Evolutionary conservation across 352 stramenopile genomes (phyloP).

Genomic region (Globisporangium apiculatum): DNA sequence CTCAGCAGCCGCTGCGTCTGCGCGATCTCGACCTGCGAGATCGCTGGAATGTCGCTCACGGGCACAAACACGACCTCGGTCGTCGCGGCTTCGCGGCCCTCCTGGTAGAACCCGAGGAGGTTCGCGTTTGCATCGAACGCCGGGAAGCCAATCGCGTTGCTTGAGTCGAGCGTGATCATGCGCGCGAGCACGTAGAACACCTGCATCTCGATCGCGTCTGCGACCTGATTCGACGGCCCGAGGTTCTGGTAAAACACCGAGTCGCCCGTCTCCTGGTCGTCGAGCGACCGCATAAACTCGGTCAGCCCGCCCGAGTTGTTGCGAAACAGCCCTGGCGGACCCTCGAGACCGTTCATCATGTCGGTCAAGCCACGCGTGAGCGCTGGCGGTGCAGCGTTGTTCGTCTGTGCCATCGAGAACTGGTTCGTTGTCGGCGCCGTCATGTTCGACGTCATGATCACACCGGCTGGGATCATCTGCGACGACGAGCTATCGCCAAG

Average conservation of each 20-base stretch:
- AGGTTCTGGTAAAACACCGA: slow-evolving; percentile 65
- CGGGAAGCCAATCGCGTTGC: slow-evolving; percentile 68
- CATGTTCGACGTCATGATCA: slow-evolving; percentile 76
- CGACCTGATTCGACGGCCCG: slow-evolving; percentile 33
- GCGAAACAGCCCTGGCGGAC: slow-evolving; percentile 60
- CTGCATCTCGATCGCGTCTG: slow-evolving; percentile 71
- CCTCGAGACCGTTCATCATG: slow-evolving; percentile 68
- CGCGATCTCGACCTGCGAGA: slow-evolving; percentile 60
- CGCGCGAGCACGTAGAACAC: slow-evolving; percentile 74
- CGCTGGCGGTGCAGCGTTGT: slow-evolving; percentile 23
- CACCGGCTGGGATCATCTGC: slow-evolving; percentile 45
- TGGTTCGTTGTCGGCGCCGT: slow-evolving; percentile 29
- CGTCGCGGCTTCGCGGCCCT: slow-evolving; percentile 59
- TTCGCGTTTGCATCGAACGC: slow-evolving; percentile 67
- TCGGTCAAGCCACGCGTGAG: slow-evolving; percentile 36
- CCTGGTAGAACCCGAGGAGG: slow-evolving; percentile 78
- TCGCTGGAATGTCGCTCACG: slow-evolving; percentile 63
- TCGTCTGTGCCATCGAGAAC: slow-evolving; percentile 39
- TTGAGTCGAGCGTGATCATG: slow-evolving; percentile 68
- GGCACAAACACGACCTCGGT: slow-evolving; percentile 81
- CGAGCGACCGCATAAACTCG: slow-evolving; percentile 73
- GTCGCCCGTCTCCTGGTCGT: slow-evolving; percentile 58
- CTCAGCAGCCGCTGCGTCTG: slow-evolving; percentile 61
- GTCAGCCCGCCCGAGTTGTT: slow-evolving; percentile 68
- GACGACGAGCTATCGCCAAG: slow-evolving; percentile 19